Conservation (phyloP, 2,329 filamentous ascomycete genomes). For the Coccinonectria pachysandricola region DNA sequence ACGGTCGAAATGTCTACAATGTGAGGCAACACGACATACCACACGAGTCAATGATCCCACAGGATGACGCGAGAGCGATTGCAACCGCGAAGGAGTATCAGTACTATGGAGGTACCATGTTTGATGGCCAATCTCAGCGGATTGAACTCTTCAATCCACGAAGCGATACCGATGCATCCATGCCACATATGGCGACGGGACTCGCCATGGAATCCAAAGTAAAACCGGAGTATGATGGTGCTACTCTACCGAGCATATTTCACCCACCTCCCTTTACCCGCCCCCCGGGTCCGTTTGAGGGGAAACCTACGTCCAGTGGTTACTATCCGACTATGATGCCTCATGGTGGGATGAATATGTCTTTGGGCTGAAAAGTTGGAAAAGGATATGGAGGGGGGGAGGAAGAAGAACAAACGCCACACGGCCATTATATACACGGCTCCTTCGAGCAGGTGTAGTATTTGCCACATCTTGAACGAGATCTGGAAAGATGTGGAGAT, state of each 20-base stretch:
- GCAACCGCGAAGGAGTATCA: slow-evolving; percentile 41
- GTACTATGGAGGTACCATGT: slow-evolving; percentile 42
- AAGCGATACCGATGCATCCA: slow-evolving; percentile 23
- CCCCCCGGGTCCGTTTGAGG: slow-evolving; percentile 40
- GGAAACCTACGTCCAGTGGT: slow-evolving; percentile 39
- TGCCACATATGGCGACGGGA: slow-evolving; percentile 22
- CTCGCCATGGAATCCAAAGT: slow-evolving; percentile 29
- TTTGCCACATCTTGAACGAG: no score
- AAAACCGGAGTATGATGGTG: slow-evolving; percentile 39
- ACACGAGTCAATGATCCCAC: slow-evolving; percentile 39
- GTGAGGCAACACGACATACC: slow-evolving; percentile 40
- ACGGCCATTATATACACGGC: no score
- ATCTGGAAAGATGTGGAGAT: no score
- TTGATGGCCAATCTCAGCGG: slow-evolving; percentile 35
- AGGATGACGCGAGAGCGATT: slow-evolving; percentile 42
- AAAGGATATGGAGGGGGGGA: no score
- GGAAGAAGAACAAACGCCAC: no score
- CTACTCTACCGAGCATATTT: slow-evolving; percentile 36
- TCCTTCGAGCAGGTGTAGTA: no score
- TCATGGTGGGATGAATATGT: slow-evolving; percentile 38
- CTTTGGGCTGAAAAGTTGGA: slow-evolving; percentile 20
- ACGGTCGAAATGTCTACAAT: slow-evolving; percentile 28
- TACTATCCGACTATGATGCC: slow-evolving; percentile 43
- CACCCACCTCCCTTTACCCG: slow-evolving; percentile 30
- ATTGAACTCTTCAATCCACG: slow-evolving; percentile 41